Evolutionary conservation across 257 asterid species (phyloP).

Genomic region (Nyctanthes arbortristis): DNA sequence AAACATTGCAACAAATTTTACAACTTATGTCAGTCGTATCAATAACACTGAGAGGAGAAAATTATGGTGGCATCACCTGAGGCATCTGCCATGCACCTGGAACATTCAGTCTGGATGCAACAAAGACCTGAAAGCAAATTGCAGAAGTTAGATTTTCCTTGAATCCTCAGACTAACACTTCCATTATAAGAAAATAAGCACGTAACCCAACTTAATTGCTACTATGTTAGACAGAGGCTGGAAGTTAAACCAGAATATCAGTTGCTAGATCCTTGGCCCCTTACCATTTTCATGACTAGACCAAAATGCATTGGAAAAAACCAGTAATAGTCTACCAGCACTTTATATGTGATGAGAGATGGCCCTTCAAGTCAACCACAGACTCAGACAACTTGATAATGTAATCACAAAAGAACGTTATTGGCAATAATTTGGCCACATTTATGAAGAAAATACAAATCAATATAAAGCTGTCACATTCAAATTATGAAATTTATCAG

Average conservation of each 20-base stretch:
- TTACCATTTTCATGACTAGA: background rate
- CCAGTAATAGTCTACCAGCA: background rate
- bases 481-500: background rate
- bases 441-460: background rate
- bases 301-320: background rate
- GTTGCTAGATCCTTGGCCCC: background rate
- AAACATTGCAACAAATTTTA: background rate
- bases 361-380: background rate
- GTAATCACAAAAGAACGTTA: background rate
- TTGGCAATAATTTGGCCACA: background rate
- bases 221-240: background rate
- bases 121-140: conserved; percentile 71
- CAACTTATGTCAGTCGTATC: background rate
- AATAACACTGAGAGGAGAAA: background rate
- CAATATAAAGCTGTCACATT: background rate
- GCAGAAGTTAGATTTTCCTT: conserved; percentile 8
- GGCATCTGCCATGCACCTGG: conserved; percentile 99
- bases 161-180: background rate
- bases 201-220: background rate
- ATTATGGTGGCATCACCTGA: conserved; percentile 56
- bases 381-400: background rate
- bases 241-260: background rate
- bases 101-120: conserved; percentile 92
- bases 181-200: background rate
- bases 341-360: background rate